Percentiles rank a stretch among this genome's conserved stretches.
Evolutionary conservation across 495 filamentous ascomycete species (phyloP).

Genomic region (Aspergillus asperescens): DNA sequence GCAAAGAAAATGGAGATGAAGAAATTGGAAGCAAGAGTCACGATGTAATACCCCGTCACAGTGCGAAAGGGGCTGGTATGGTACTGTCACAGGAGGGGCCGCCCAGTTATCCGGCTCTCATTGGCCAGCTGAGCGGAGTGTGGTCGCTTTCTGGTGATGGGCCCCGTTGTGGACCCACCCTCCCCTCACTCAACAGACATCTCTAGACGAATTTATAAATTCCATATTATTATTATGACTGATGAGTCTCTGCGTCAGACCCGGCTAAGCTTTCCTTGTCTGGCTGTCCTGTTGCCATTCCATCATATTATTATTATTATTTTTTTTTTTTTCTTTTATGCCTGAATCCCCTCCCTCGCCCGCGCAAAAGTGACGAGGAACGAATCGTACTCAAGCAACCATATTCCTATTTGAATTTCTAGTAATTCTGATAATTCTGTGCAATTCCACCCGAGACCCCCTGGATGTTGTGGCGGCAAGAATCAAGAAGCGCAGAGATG

Average conservation of each 20-base stretch:
- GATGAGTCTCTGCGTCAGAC: background rate
- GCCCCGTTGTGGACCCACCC: conserved; percentile 21
- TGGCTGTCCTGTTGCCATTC: conserved; percentile 6
- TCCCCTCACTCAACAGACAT: conserved; percentile 4
- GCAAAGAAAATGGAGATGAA: conserved; percentile 20
- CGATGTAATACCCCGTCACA: conserved; percentile 12
- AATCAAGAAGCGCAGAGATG: conserved; percentile 1
- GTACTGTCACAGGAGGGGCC: conserved; percentile 15
- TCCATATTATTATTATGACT: too few species aligned
- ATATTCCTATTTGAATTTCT: background rate
- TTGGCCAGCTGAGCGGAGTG: conserved; percentile 19
- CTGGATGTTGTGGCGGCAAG: conserved; percentile 1
- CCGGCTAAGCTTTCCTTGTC: conserved; percentile 30
- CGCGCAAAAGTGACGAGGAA: conserved; percentile 2
- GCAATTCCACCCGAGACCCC: background rate
- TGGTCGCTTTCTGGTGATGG: conserved; percentile 28
- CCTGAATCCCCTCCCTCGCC: background rate
- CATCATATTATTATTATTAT: background rate
- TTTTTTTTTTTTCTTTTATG: background rate
- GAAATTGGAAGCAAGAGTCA: conserved; percentile 13
- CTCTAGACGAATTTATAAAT: too few species aligned
- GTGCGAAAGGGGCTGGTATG: conserved; percentile 16
- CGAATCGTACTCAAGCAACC: conserved; percentile 2
- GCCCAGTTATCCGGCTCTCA: conserved; percentile 16
- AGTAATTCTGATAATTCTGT: conserved; percentile 2